Evolutionary conservation across 1,284 basidiomycete genomes (phyloP).

Genomic region (Fomitopsis palustris): DNA sequence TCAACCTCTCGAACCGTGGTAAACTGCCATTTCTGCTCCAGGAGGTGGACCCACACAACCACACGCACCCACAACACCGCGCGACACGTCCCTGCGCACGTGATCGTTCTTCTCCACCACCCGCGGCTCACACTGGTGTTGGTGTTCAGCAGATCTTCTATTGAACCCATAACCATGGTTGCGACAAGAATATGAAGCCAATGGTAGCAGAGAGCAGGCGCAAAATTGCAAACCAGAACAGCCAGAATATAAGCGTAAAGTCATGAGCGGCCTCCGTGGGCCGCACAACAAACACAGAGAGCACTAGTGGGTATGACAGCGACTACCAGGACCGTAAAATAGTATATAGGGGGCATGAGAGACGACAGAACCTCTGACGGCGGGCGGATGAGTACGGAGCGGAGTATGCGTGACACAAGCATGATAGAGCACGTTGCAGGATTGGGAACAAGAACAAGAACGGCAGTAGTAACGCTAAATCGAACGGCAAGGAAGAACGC

Average conservation of each 20-base stretch:
- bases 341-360: not conserved
- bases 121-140: not conserved
- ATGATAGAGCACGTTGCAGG: constrained; percentile 26
- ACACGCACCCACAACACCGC: constrained; percentile 19
- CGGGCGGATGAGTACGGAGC: constrained; percentile 1
- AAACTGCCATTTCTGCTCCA: constrained; percentile 14
- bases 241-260: not conserved
- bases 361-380: not conserved
- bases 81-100: not conserved
- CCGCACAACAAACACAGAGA: constrained; percentile 7
- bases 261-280: not conserved
- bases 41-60: constrained; percentile 27
- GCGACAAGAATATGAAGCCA: not conserved
- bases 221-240: not conserved
- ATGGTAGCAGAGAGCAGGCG: not conserved
- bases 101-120: not conserved
- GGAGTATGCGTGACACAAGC: constrained; percentile 15
- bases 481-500: not conserved
- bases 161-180: not conserved
- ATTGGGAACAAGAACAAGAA: constrained; percentile 10
- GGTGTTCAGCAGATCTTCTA: not conserved
- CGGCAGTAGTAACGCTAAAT: too few relatives aligned
- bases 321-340: constrained; percentile 2
- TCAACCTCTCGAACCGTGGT: constrained; percentile 28
- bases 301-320: constrained; percentile 6